A percentile compares a stretch with the other conserved stretches of the same genome.
These are phyloP conservation scores for Glutinoglossum americanum DNA, from an alignment of 495 filamentous ascomycete genomes.

Conservation along the genomic window DNA sequence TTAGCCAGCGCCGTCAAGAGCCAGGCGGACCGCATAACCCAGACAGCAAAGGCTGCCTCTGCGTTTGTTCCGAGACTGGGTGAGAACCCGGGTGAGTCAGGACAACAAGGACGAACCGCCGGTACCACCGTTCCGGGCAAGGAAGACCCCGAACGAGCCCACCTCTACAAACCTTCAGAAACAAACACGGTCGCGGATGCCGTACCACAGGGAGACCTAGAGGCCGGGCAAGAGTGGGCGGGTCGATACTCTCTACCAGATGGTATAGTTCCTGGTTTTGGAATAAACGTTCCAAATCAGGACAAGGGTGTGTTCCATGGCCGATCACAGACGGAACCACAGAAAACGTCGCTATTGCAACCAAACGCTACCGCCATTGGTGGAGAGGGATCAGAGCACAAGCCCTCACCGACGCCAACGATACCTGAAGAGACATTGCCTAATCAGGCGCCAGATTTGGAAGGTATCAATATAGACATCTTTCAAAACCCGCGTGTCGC, in stretches of 20 bases:
- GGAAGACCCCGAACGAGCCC: conserved; percentile 20
- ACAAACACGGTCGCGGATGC: conserved; percentile 14
- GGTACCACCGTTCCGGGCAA: conserved; percentile 6
- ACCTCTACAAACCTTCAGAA: conserved; percentile 19
- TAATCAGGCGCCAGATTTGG: conserved; percentile 25
- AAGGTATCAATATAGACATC: conserved; percentile 36
- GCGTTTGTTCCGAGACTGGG: conserved; percentile 34
- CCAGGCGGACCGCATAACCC: conserved; percentile 38
- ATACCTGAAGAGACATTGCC: conserved; percentile 20
- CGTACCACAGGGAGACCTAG: conserved; percentile 14
- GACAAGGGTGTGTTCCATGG: conserved; percentile 10
- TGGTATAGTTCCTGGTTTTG: conserved; percentile 20
- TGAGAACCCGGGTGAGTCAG: conserved; percentile 17
- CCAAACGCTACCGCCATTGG: neutral
- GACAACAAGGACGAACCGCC: neutral
- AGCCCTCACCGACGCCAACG: conserved; percentile 9
- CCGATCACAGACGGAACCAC: conserved; percentile 9
- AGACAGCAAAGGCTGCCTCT: conserved; percentile 41
- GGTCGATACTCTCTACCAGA: conserved; percentile 21
- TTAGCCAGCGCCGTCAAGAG: conserved; percentile 43
- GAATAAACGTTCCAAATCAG: conserved; percentile 1
- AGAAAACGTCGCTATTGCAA: conserved; percentile 10
- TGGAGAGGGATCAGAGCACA: neutral
- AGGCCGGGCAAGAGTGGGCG: conserved; percentile 22
- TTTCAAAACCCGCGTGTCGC: conserved; percentile 41